Evolutionary conservation across 2,329 filamentous ascomycete genomes (phyloP), one percentile per base, ranked within the genome.

Genomic region (Aschersonia sp.): DNA sequence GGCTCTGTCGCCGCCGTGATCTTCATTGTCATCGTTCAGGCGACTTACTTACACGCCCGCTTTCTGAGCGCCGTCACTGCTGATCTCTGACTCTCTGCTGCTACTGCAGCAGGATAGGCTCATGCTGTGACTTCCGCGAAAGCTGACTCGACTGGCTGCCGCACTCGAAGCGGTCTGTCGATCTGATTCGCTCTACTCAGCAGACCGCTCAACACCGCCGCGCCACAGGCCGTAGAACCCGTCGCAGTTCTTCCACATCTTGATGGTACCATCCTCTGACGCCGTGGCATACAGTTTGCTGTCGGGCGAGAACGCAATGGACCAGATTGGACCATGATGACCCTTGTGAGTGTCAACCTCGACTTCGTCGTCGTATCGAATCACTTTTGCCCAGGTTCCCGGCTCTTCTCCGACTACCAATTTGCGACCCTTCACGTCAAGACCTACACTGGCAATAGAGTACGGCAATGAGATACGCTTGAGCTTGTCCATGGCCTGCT

Each of bases 301-400:
- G 59, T 98, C 92, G 0, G 92, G 92, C 0, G 89, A 92, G 65
- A 95, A 98, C 49, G 84, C 84, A 51, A 94, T 82, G 5, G 89
- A 95, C 92, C 92, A 98, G 52, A 98, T 92, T 1, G 91, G 91
- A 2, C 92, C 92, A 59, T 98, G 92, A 57, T 98, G 92, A 30
- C 92, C 92, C 67, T 96, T 96, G 69, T 94, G 87, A 9, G 91
- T 84, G 62, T 97, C 92, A 43, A 96, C 70, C 64, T 95, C 89
- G 54, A 77, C 75, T 56, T 84, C 84, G 45, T 83, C 82, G 50
- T 96, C 88, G 66, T 89, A 91, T 58, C 89, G 80, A 69, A 94
- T 94, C 5, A 97, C 85, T 51, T 87, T 82, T n/a, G 92, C 91
- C 91, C 91, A 98, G 0, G 92, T 97, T 59, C 95, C 91, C 40